phyloP scores from a whole-genome alignment of 2,329 filamentous ascomycete species.

The Harringtonia lauricola region DNA sequence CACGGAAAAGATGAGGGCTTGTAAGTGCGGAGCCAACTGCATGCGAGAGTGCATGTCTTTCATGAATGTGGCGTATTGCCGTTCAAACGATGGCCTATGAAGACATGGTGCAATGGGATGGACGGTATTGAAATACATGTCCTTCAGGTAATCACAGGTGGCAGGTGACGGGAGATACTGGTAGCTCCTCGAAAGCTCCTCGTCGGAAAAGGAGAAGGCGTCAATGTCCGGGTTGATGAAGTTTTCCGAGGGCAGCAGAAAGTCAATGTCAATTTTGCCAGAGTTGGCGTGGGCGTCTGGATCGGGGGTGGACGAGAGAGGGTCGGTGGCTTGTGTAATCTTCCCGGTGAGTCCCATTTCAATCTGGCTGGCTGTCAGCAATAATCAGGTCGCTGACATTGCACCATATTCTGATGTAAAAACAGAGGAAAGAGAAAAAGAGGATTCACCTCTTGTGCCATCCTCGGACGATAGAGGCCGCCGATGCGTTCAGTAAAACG shows the following conservation, averaged over 20 bases:
- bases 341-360: constrained; percentile 5
- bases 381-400: no score
- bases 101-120: constrained; percentile 58
- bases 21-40: constrained; percentile 22
- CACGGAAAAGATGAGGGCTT: constrained; percentile 58
- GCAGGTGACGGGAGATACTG: constrained; percentile 48
- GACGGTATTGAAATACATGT: constrained; percentile 57
- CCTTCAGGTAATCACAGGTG: constrained; percentile 49
- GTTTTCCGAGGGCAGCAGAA: constrained; percentile 51
- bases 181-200: constrained; percentile 38
- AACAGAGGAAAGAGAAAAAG: background rate
- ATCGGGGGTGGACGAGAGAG: background rate
- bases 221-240: constrained; percentile 59
- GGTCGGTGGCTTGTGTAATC: no score
- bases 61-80: constrained; percentile 56
- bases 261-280: constrained; percentile 31
- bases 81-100: constrained; percentile 56
- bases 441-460: constrained; percentile 53
- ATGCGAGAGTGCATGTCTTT: constrained; percentile 18
- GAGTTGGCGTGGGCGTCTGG: background rate
- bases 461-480: constrained; percentile 57
- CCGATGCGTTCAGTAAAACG: constrained; percentile 65
- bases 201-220: constrained; percentile 50
- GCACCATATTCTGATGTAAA: background rate
- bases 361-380: constrained; percentile 3